A percentile compares a stretch with the other conserved stretches of the same genome.
Conservation (phyloP, 2,329 filamentous ascomycete species). For the Botrytis deweyae region DNA sequence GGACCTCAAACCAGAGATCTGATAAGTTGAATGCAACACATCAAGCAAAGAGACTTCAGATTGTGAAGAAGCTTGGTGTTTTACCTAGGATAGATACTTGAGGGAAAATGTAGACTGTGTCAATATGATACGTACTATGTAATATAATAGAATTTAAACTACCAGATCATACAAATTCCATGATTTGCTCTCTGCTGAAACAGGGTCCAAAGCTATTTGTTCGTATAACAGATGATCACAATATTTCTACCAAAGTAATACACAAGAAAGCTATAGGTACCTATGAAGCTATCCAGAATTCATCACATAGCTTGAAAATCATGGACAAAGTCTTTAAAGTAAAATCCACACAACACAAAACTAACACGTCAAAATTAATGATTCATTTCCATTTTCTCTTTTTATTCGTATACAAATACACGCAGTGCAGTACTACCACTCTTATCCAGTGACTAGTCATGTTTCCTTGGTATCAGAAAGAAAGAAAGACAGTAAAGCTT, state of each 20-base stretch:
- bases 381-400: background rate
- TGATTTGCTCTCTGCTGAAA: background rate
- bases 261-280: background rate
- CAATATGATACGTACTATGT: background rate
- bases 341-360: background rate
- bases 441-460: background rate
- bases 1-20: background rate
- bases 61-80: constrained; percentile 1
- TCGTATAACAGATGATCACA: background rate
- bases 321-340: background rate
- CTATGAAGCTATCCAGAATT: background rate
- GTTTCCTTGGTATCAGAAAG: background rate
- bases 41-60: constrained; percentile 12
- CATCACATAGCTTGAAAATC: background rate
- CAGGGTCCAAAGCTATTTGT: background rate
- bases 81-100: background rate
- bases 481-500: background rate
- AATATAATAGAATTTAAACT: background rate
- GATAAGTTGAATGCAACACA: background rate
- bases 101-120: background rate
- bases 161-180: background rate
- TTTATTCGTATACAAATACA: background rate
- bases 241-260: background rate
- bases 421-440: background rate
- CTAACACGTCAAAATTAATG: background rate